These are phyloP conservation scores for Jimgerdemannia flammicorona DNA, from an alignment of 192 early-diverging fungal species.

Conservation along the genomic window DNA sequence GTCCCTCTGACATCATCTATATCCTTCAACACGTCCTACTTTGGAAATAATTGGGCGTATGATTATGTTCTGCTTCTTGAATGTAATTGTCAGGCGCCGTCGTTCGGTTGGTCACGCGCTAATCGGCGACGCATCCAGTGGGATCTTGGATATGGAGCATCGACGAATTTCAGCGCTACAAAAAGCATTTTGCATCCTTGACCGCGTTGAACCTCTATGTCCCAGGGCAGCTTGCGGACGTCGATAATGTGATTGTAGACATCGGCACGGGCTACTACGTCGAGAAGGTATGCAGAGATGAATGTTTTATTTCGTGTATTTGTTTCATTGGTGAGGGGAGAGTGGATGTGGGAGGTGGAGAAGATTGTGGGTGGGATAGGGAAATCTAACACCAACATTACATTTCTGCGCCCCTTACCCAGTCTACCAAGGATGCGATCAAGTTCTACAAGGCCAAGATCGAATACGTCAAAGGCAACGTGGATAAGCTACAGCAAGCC, in stretches of 20 bases:
- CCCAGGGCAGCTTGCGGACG: slow-evolving; percentile 78
- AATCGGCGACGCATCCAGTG: too few relatives aligned
- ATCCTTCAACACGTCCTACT: slow-evolving; percentile 27
- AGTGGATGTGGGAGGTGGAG: neutral
- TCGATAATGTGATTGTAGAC: slow-evolving; percentile 88
- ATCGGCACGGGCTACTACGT: slow-evolving; percentile 96
- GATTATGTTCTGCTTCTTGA: too few relatives aligned
- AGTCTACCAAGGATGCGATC: slow-evolving; percentile 76
- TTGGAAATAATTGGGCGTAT: too few relatives aligned
- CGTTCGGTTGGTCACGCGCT: too few relatives aligned
- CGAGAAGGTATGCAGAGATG: slow-evolving; percentile 66
- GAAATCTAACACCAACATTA: neutral
- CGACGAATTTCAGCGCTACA: too few relatives aligned
- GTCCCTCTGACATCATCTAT: slow-evolving; percentile 76
- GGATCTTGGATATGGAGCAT: too few relatives aligned
- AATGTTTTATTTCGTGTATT: neutral
- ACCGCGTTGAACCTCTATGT: slow-evolving; percentile 55
- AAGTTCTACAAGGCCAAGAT: slow-evolving; percentile 83
- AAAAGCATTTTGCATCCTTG: neutral
- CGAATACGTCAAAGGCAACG: slow-evolving; percentile 75
- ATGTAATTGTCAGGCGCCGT: too few relatives aligned
- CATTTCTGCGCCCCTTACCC: neutral
- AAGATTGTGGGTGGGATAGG: too few relatives aligned
- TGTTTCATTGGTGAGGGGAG: neutral
- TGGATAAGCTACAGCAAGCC: slow-evolving; percentile 78